phyloP scores from a whole-genome alignment of 441 rosid species.

The Macaranga tanarius region DNA sequence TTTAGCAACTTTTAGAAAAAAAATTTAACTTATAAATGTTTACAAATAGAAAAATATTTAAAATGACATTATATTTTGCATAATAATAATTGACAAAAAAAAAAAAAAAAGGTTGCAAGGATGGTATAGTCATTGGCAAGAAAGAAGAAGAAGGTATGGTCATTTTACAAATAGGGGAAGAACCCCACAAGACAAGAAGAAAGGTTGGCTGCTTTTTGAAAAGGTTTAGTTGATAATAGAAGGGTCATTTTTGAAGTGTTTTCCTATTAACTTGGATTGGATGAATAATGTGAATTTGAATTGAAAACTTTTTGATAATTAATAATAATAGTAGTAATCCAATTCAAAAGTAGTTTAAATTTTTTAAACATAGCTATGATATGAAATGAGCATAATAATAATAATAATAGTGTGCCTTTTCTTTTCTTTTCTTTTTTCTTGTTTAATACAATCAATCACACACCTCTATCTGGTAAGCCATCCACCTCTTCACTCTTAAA shows the following conservation, averaged over 20 bases:
- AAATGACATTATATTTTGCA: no score
- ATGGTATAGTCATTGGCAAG: not conserved
- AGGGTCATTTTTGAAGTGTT: slow-evolving; percentile 29
- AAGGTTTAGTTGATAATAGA: slow-evolving; percentile 28
- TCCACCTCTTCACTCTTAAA: not conserved
- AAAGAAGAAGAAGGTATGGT: slow-evolving; percentile 15
- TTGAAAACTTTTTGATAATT: not conserved
- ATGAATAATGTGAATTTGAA: not conserved
- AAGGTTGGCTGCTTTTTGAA: slow-evolving; percentile 33
- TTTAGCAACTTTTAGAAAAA: no score
- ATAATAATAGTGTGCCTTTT: no score
- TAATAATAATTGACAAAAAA: no score
- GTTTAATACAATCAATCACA: not conserved
- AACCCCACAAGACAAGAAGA: slow-evolving; percentile 24
- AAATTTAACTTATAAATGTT: no score
- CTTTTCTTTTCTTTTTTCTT: not conserved
- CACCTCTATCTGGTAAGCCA: not conserved
- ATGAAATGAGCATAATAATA: not conserved
- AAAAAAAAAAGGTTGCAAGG: not conserved
- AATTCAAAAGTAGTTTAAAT: not conserved
- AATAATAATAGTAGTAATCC: not conserved
- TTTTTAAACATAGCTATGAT: not conserved
- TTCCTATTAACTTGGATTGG: slow-evolving; percentile 8
- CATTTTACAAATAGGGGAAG: slow-evolving; percentile 9
- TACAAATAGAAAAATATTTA: no score